A percentile compares a stretch with the other conserved stretches of the same genome.
Evolutionary conservation across 164 flowering plant genomes (phyloP).

Genomic region (Amborella trichopoda): DNA sequence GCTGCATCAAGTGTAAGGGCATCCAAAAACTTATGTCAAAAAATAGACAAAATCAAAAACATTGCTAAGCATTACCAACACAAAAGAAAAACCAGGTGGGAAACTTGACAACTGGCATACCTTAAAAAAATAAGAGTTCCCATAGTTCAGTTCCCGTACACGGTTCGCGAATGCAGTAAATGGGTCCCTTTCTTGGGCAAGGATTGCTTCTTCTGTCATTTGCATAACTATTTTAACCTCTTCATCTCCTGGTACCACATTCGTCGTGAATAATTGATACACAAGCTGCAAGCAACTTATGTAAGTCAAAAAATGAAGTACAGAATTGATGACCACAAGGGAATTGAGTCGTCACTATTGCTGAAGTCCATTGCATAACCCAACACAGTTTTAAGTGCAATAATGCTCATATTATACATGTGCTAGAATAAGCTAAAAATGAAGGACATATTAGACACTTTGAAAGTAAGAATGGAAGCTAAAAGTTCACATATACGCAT

Average conservation of each 20-base stretch:
- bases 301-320: too few relatives aligned
- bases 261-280: slow-evolving; percentile 80
- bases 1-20: too few relatives aligned
- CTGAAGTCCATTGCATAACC: too few relatives aligned
- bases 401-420: too few relatives aligned
- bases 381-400: too few relatives aligned
- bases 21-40: too few relatives aligned
- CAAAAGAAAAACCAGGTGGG: background rate
- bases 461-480: too few relatives aligned
- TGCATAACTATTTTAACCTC: slow-evolving; percentile 90
- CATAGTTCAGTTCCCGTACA: slow-evolving; percentile 90
- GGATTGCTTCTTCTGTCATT: slow-evolving; percentile 88
- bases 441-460: too few relatives aligned
- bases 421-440: too few relatives aligned
- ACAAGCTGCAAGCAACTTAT: slow-evolving; percentile 48
- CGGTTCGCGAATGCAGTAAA: slow-evolving; percentile 91
- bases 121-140: slow-evolving; percentile 81
- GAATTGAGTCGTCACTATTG: too few relatives aligned
- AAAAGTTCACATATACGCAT: too few relatives aligned
- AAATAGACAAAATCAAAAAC: slow-evolving; percentile 4
- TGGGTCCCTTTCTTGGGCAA: slow-evolving; percentile 95
- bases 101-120: slow-evolving; percentile 25
- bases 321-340: too few relatives aligned
- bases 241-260: slow-evolving; percentile 70
- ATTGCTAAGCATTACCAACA: slow-evolving; percentile 1